Evolutionary conservation across 148 eudicot genomes (phyloP).

Genomic region (Selenicereus undatus): DNA sequence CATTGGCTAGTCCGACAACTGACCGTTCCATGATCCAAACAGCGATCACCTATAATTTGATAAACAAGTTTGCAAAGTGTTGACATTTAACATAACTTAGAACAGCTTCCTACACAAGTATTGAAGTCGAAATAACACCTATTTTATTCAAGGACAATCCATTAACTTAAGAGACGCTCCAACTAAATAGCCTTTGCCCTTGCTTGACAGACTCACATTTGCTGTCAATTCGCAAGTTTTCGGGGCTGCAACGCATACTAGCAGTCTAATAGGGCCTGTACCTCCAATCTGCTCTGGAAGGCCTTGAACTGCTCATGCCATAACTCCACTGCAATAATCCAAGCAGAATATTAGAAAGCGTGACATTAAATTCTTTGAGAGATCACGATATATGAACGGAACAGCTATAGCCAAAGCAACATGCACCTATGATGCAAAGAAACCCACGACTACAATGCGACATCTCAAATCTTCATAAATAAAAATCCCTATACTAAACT

Average conservation of each 20-base stretch:
- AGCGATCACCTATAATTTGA: background rate
- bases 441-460: no score
- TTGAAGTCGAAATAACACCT: background rate
- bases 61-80: background rate
- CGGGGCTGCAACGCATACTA: background rate
- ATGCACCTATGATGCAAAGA: no score
- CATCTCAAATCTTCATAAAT: no score
- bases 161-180: background rate
- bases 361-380: background rate
- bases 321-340: slow-evolving; percentile 64
- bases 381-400: background rate
- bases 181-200: background rate
- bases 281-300: slow-evolving; percentile 83
- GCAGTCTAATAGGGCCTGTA: slow-evolving; percentile 68
- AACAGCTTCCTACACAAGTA: background rate
- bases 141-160: background rate
- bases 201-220: background rate
- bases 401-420: no score
- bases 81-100: background rate
- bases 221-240: background rate
- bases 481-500: no score
- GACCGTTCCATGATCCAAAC: background rate
- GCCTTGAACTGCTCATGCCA: slow-evolving; percentile 52
- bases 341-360: background rate
- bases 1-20: background rate